Evolutionary conservation across 129 eudicot genomes (phyloP), one percentile per base, ranked within the genome.

Genomic region (Gnaphalium uliginosum): DNA sequence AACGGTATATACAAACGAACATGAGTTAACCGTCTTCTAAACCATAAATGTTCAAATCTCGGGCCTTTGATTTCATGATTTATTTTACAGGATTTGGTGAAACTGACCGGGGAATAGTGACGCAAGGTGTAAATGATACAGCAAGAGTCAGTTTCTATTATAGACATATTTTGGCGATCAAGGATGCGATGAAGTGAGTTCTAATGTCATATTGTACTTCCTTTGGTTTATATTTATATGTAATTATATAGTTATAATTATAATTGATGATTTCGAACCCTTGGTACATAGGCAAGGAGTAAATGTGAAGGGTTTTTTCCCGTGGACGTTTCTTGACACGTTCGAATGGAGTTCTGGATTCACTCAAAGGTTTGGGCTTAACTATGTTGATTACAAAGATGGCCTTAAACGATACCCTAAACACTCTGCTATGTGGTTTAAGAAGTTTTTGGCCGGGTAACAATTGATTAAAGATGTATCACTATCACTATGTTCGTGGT

Each of bases 311-410:
- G 87, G 87, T 21, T 75, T 24, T 72, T 46, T 83, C 35, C 71
- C 84, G 5, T 83, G 87, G 87, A 61, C 84, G 50, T 79, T 83
- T 61, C 56, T 75, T 65, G 87, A 83, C 62, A 71, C 65, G 19
- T 83, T 75, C 58, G 90, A 86, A 65, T 86, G 90, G 90, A 53
- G 13, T 1, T 76, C 85, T 0, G 90, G 90, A 9, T 86, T 72
- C 64, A 17, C 59, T 0, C 53, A 5, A 4, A 69, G 81, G 30
- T 86, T 79, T 37, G 90, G 90, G n/a, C 19, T 86, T 21, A 30
- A 35, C 22, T 82, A 71, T 25, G 85, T 86, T 32, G 86, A 82
- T 60, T 77, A 62, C 72, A 60, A 82, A 30, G 26, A 73, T 56
- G 74, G 57, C 27, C 41, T 82, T 8, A 82, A 58, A 58, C 71